Base-by-base conservation (phyloP, 1,284 basidiomycete genomes). In the Ceratobasidium sp. region DNA sequence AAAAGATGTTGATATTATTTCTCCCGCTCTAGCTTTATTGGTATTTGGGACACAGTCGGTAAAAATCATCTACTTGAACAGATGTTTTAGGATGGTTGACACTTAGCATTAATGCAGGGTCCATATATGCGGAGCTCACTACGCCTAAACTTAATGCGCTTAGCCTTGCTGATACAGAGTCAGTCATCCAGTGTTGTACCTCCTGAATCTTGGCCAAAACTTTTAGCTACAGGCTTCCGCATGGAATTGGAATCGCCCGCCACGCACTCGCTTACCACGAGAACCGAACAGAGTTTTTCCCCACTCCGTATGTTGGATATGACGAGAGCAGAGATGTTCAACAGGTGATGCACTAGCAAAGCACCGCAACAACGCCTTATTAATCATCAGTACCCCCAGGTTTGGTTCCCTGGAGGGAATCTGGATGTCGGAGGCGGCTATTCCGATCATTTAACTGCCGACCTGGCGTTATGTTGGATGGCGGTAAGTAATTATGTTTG, bases 371-470 rank as follows among this genome's bases (percentile, higher is more conserved):
- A 33, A 33, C 33, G 33, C 33, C 12, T n/a, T 38, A 33, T 6
- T 10, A 38, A 52, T 17, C 20, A 17, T 33, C 48, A 26, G 20
- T 57, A 40, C 23, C 48, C 9, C 38, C 68, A 78, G 77, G 46
- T 71, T 23, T 76, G 68, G 75, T 77, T 79, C 50, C 50, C 77
- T 23, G 78, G 78, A 13, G 61, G 50, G n/a, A 77, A 79, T 52
- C 64, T 56, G n/a, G 78, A 79, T 38, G 78, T 79, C 38, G 78
- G 78, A 38, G 78, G 78, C 17, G 77, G 78, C n/a, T 79, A 70
- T 50, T 57, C 57, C 33, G 67, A 79, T n/a, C 78, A 78, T 48
- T 40, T 68, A 15, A 65, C 78, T 33, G 69, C 78, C 3, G 78
- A 79, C 57, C 7, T 79, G 9, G 62, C 78, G 2, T 59, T 79